Percentiles rank a stretch among this genome's conserved stretches.
These are phyloP conservation scores for Pascua sp. DNA, from an alignment of 1,284 basidiomycete species.

Conservation along the genomic window DNA sequence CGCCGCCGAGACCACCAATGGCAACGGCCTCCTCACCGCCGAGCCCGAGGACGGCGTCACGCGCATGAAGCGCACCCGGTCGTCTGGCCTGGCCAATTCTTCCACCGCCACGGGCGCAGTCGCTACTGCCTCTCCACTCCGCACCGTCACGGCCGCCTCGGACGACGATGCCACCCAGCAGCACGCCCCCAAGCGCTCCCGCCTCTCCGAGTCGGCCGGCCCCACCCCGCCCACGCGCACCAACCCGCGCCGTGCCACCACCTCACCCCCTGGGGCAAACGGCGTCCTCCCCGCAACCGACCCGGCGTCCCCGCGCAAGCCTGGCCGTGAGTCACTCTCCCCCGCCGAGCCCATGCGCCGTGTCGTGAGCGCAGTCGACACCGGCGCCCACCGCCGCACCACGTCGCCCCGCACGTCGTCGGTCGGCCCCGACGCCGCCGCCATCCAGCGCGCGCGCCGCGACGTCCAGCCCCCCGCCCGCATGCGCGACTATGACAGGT, in stretches of 20 bases:
- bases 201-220: conserved; percentile 8
- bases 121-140: conserved; percentile 24
- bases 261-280: conserved; percentile 11
- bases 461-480: conserved; percentile 32
- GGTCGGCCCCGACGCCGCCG: conserved; percentile 16
- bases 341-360: conserved; percentile 15
- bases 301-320: conserved; percentile 1
- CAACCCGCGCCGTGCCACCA: conserved; percentile 1
- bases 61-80: conserved; percentile 31
- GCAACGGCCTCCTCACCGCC: conserved; percentile 5
- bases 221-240: conserved; percentile 1
- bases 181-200: conserved; percentile 9
- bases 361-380: conserved; percentile 13
- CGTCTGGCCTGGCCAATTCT: conserved; percentile 20
- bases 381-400: conserved; percentile 3
- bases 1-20: not conserved
- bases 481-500: conserved; percentile 34
- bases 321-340: not conserved
- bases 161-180: conserved; percentile 8
- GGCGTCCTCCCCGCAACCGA: conserved; percentile 4
- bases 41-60: conserved; percentile 17
- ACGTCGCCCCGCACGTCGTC: conserved; percentile 14
- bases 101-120: conserved; percentile 10
- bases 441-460: conserved; percentile 25
- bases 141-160: conserved; percentile 23